Percentiles rank a stretch among this genome's conserved stretches.
Conservation (phyloP, 2,329 filamentous ascomycete species). For the Cucurbitaria berberidis region DNA sequence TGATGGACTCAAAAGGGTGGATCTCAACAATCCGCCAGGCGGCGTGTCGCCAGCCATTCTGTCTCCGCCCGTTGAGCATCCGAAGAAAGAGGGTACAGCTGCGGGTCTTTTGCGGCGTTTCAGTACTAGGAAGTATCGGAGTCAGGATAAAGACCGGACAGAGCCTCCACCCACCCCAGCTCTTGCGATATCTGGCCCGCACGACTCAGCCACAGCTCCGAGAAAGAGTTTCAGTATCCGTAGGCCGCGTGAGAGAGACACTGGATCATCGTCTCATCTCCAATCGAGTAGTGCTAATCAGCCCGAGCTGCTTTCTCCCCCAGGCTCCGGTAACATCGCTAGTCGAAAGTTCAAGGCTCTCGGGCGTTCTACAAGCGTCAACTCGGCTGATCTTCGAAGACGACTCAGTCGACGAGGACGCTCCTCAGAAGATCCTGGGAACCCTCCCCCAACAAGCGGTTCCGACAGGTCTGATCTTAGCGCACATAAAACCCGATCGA, state of each 20-base stretch:
- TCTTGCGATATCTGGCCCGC: slow-evolving; percentile 79
- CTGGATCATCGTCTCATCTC: slow-evolving; percentile 59
- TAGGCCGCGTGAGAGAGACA: slow-evolving; percentile 61
- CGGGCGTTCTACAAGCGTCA: slow-evolving; percentile 88
- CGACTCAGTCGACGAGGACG: slow-evolving; percentile 63
- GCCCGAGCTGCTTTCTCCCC: slow-evolving; percentile 78
- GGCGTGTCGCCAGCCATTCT: slow-evolving; percentile 57
- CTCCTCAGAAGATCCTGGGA: slow-evolving; percentile 61
- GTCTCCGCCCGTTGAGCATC: slow-evolving; percentile 60
- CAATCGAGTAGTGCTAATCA: slow-evolving; percentile 66
- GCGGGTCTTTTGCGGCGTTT: slow-evolving; percentile 85
- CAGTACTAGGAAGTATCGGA: slow-evolving; percentile 81
- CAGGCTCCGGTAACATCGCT: slow-evolving; percentile 62
- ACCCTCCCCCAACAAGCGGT: slow-evolving; percentile 76
- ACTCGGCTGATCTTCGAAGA: slow-evolving; percentile 80
- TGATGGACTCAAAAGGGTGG: slow-evolving; percentile 72
- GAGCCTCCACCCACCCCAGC: slow-evolving; percentile 72
- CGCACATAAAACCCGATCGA: slow-evolving; percentile 55
- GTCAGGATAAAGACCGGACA: slow-evolving; percentile 58
- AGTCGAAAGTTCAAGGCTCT: slow-evolving; percentile 70
- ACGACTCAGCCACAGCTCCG: slow-evolving; percentile 67
- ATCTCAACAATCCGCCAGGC: slow-evolving; percentile 58
- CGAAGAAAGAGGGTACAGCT: slow-evolving; percentile 86
- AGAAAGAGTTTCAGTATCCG: slow-evolving; percentile 90
- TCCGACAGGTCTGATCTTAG: slow-evolving; percentile 73